These are phyloP conservation scores for Escovopsis sp. DNA, from an alignment of 2,329 filamentous ascomycete genomes.

Conservation along the genomic window DNA sequence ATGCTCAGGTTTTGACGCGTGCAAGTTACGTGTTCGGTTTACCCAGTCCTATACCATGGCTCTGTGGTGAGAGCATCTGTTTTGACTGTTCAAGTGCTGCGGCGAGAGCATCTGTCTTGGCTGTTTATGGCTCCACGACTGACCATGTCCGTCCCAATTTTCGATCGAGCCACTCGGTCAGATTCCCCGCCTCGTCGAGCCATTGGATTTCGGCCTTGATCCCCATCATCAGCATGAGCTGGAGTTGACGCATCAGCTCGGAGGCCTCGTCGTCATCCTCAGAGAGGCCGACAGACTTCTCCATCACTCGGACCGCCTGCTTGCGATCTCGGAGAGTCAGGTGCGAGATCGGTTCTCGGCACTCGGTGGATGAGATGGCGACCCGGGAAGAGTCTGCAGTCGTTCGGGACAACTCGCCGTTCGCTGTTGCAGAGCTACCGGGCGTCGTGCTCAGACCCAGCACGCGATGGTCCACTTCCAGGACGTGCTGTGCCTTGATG, in stretches of 20 bases:
- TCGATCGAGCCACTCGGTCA: constrained; percentile 34
- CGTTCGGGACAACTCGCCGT: constrained; percentile 5
- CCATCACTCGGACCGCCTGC: constrained; percentile 38
- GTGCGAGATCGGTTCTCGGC: constrained; percentile 15
- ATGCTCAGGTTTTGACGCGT: no score
- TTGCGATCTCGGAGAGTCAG: constrained; percentile 42
- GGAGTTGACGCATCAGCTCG: constrained; percentile 41
- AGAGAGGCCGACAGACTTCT: constrained; percentile 18
- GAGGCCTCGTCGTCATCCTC: constrained; percentile 16
- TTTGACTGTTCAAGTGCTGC: background rate
- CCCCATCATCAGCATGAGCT: constrained; percentile 58
- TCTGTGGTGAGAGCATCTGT: background rate
- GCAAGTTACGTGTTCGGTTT: no score
- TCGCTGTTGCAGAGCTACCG: background rate
- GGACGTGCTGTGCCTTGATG: constrained; percentile 29
- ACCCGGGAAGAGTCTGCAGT: background rate
- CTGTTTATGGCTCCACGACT: no score
- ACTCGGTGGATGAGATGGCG: constrained; percentile 13
- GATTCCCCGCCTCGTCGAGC: constrained; percentile 38
- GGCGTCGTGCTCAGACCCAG: background rate
- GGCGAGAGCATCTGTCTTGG: constrained; percentile 2
- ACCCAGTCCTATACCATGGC: no score
- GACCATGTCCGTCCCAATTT: no score
- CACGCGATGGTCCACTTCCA: constrained; percentile 5
- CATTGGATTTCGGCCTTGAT: constrained; percentile 66